Conservation (phyloP, 495 filamentous ascomycete species). For the Cenococcum geophilum region DNA sequence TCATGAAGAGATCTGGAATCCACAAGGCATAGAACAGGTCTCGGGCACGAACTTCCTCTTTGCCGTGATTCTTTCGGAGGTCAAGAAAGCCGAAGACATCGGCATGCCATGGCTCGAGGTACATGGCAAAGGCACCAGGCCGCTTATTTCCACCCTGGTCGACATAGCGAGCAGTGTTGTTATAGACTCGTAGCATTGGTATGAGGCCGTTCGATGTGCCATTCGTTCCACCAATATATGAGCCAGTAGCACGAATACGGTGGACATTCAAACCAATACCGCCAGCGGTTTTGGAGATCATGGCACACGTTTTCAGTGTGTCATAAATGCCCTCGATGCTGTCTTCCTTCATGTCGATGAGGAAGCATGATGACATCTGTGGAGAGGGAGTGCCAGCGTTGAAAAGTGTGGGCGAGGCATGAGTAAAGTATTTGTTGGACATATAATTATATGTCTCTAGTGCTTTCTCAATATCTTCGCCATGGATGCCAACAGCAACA, state of each 20-base stretch:
- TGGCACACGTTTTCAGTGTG: slow-evolving; percentile 95
- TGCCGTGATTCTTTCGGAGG: slow-evolving; percentile 97
- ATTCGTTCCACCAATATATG: slow-evolving; percentile 96
- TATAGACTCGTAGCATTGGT: slow-evolving; percentile 96
- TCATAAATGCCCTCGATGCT: slow-evolving; percentile 99
- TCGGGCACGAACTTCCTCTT: slow-evolving; percentile 93
- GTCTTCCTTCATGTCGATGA: slow-evolving; percentile 97
- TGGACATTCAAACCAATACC: slow-evolving; percentile 95
- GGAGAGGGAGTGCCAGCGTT: slow-evolving; percentile 91
- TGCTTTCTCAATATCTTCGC: slow-evolving; percentile 85
- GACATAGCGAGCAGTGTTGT: slow-evolving; percentile 97
- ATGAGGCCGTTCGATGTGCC: slow-evolving; percentile 96
- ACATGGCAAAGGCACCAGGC: slow-evolving; percentile 96
- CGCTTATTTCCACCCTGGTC: slow-evolving; percentile 99
- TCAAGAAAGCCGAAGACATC: slow-evolving; percentile 97
- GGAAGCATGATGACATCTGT: slow-evolving; percentile 94
- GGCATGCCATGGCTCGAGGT: slow-evolving; percentile 98
- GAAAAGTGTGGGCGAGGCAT: slow-evolving; percentile 96
- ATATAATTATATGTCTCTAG: slow-evolving; percentile 97
- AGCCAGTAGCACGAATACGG: slow-evolving; percentile 90
- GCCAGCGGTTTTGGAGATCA: slow-evolving; percentile 99
- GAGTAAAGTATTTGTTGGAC: slow-evolving; percentile 96
- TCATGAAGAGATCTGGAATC: slow-evolving; percentile 99
- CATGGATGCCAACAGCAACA: slow-evolving; percentile 94
- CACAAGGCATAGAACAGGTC: slow-evolving; percentile 97